Base-by-base conservation (phyloP, 78 protist species). In the Tieghemostelium lacteum region DNA sequence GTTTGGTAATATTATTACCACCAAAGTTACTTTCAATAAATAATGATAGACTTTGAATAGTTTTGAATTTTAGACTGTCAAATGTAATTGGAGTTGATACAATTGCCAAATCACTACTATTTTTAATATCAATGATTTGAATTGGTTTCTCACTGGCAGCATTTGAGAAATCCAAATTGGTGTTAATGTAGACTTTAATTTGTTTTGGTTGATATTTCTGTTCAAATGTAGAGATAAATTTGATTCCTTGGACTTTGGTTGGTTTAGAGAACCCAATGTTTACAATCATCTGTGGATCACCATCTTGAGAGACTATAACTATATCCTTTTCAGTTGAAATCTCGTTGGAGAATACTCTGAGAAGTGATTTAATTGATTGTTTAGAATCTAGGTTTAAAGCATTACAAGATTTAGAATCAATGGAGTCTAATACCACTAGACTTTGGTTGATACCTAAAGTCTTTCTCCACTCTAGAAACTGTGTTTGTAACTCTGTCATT, bases 401-500 rank as follows among this genome's bases (percentile, higher is more conserved):
- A 55, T 26, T 19, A 26, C 28, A 78, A 26, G 64, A 49, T 8
- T 24, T 29, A 24, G 66, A 37, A 37, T 78, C 75, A 10, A 78
- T 55, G 1, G 88, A 54, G 2, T 42, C 31, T 55, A 78, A 29
- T 2, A 78, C 28, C 17, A 54, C 65, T 40, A 69, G 34, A 54
- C 42, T 28, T 26, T 42, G 36, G 26, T 58, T 66, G 2, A 55
- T 22, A 39, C 69, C 24, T 28, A 24, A 45, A 20, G 52, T 65
- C 19, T 78, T 55, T 52, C 88, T 45, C 88, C 88, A 78, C 17
- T 78, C 75, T 7, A 78, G 17, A 26, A 78, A 78, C 0, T 24
- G 16, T 6, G 19, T 29, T 66, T 78, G 88, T 6, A 45, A 62
- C 10, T 28, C 24, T 17, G 55, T 4, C 1, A 45, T 20, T 0